These are phyloP conservation scores for Chaetothyriales sp. DNA, from an alignment of 2,329 filamentous ascomycete species.

Conservation along the genomic window DNA sequence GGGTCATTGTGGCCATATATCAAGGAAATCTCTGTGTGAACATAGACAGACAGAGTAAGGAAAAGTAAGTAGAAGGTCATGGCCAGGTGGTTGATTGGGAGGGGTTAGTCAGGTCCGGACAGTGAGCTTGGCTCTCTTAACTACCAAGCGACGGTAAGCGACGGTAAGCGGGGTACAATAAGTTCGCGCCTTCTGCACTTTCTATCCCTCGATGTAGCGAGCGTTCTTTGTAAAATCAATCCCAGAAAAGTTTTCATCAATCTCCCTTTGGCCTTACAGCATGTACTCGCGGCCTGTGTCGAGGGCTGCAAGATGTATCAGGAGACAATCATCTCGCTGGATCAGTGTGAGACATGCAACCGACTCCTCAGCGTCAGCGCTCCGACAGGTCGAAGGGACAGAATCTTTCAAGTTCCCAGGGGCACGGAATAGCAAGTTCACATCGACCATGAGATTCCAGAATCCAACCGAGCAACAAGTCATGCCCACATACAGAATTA, in stretches of 20 bases:
- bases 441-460: slow-evolving; percentile 60
- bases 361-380: slow-evolving; percentile 10
- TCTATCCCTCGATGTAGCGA: not conserved
- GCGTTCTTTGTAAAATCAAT: not conserved
- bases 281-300: slow-evolving; percentile 8
- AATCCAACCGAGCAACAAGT: slow-evolving; percentile 56
- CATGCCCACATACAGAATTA: slow-evolving; percentile 79
- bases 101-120: too few species aligned
- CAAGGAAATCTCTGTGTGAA: too few species aligned
- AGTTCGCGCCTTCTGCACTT: not conserved
- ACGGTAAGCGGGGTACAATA: too few species aligned
- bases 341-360: slow-evolving; percentile 11
- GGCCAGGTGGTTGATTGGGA: too few species aligned
- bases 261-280: not conserved
- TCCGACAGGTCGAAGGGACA: slow-evolving; percentile 27
- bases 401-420: slow-evolving; percentile 64
- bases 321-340: slow-evolving; percentile 4
- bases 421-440: slow-evolving; percentile 90
- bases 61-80: too few species aligned
- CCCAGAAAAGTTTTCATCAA: not conserved
- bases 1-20: too few species aligned
- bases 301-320: slow-evolving; percentile 4
- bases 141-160: not conserved
- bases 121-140: too few species aligned
- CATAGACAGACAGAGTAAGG: too few species aligned